These are phyloP conservation scores for Thelonectria discophora DNA, from an alignment of 2,329 filamentous ascomycete species.

Conservation along the genomic window DNA sequence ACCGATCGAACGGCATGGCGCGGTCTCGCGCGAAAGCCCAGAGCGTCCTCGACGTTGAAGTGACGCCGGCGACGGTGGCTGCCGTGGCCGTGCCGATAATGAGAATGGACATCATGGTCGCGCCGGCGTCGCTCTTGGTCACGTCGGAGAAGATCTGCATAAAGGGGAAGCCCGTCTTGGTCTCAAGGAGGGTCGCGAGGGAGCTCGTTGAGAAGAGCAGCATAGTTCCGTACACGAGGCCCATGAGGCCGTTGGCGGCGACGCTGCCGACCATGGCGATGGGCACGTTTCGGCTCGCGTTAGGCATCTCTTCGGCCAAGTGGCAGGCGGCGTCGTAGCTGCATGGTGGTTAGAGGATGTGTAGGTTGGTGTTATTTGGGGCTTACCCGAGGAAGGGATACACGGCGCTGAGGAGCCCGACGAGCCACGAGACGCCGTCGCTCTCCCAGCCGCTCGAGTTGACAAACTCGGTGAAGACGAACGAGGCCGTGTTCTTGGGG, in stretches of 20 bases:
- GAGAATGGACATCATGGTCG: constrained; percentile 42
- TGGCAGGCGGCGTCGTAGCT: constrained; percentile 48
- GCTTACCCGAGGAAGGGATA: constrained; percentile 47
- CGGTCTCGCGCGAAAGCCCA: constrained; percentile 53
- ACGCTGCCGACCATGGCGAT: constrained; percentile 47
- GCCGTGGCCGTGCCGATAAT: constrained; percentile 38
- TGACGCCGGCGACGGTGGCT: constrained; percentile 44
- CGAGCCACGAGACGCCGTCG: constrained; percentile 45
- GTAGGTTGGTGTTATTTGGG: not conserved
- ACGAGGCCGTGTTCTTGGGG: constrained; percentile 39
- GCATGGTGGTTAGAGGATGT: not conserved
- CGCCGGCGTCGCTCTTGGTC: constrained; percentile 35
- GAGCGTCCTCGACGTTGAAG: constrained; percentile 48
- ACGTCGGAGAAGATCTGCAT: constrained; percentile 51
- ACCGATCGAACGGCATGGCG: constrained; percentile 46
- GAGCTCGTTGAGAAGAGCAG: constrained; percentile 53
- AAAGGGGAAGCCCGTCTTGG: constrained; percentile 53
- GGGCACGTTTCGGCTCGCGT: constrained; percentile 45
- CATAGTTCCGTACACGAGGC: constrained; percentile 52
- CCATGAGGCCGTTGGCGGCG: constrained; percentile 55
- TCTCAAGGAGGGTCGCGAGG: constrained; percentile 49
- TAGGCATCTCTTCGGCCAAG: constrained; percentile 45
- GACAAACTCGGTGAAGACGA: constrained; percentile 44
- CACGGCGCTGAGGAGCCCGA: constrained; percentile 43
- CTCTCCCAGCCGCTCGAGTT: constrained; percentile 45